Conservation (phyloP, 176 grass and related monocot genomes). For the Oropetium thomaeum region DNA sequence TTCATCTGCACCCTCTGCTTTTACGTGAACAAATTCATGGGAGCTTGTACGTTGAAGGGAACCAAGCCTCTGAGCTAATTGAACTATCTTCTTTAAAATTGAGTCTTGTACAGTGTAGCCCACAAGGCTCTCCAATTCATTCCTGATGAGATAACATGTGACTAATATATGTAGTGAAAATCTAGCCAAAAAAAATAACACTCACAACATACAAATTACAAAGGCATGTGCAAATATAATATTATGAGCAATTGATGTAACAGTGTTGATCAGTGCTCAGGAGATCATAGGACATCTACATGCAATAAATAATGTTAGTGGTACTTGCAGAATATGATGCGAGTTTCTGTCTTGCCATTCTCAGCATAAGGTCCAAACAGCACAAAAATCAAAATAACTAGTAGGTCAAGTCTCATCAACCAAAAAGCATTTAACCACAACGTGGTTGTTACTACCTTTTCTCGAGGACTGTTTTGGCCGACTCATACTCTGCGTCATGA, state of each 20-base stretch:
- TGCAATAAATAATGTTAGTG: background rate
- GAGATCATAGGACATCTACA: background rate
- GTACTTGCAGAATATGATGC: background rate
- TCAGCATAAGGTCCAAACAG: background rate
- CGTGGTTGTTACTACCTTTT: constrained; percentile 41
- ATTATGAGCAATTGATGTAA: background rate
- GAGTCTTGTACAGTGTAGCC: constrained; percentile 58
- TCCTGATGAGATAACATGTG: constrained; percentile 41
- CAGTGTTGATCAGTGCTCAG: background rate
- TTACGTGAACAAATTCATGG: constrained; percentile 34
- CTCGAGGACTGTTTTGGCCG: background rate
- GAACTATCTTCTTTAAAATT: constrained; percentile 54
- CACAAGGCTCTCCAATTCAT: constrained; percentile 70
- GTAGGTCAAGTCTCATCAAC: background rate
- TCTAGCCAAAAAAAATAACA: constrained; percentile 6
- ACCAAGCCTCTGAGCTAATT: constrained; percentile 57
- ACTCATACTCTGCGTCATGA: constrained; percentile 26
- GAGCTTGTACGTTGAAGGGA: constrained; percentile 41
- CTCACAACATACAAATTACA: background rate
- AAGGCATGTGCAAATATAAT: background rate
- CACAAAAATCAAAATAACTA: constrained; percentile 6
- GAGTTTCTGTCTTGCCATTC: background rate
- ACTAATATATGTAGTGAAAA: constrained; percentile 8
- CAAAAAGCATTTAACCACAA: background rate
- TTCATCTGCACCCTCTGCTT: constrained; percentile 19